phyloP scores from a whole-genome alignment of 805 yeast species.

The Saturnispora sanitii region DNA sequence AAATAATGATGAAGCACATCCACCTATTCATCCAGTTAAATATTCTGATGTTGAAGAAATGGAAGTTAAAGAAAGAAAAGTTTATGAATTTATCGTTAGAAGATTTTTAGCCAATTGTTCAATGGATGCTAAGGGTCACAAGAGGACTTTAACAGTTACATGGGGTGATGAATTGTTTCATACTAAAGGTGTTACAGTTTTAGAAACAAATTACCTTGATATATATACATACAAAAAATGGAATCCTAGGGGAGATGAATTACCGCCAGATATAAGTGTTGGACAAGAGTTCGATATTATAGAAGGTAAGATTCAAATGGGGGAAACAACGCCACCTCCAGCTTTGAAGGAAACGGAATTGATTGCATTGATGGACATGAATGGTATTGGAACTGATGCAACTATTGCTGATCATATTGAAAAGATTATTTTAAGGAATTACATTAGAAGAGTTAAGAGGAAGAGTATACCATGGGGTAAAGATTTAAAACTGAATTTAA shows the following conservation, averaged over 20 bases:
- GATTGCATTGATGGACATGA: slow-evolving; percentile 88
- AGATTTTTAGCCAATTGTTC: slow-evolving; percentile 90
- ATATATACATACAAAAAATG: slow-evolving; percentile 72
- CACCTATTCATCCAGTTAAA: slow-evolving; percentile 81
- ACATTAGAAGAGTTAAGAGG: slow-evolving; percentile 37
- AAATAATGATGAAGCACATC: slow-evolving; percentile 93
- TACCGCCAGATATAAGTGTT: slow-evolving; percentile 52
- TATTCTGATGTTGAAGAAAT: slow-evolving; percentile 19
- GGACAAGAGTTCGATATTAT: slow-evolving; percentile 50
- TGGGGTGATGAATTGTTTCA: slow-evolving; percentile 77
- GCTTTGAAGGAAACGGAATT: slow-evolving; percentile 88
- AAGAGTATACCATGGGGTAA: slow-evolving; percentile 6
- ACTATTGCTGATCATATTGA: slow-evolving; percentile 97
- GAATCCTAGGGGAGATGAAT: slow-evolving; percentile 51
- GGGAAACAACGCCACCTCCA: slow-evolving; percentile 72
- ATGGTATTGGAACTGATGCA: slow-evolving; percentile 98
- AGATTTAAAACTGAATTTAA: not conserved
- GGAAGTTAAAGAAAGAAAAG: slow-evolving; percentile 46
- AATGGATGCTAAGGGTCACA: slow-evolving; percentile 74
- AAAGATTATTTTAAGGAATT: slow-evolving; percentile 59
- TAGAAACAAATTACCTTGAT: slow-evolving; percentile 68
- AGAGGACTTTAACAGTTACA: slow-evolving; percentile 47
- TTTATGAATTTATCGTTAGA: slow-evolving; percentile 79
- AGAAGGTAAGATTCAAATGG: slow-evolving; percentile 53
- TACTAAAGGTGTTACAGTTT: slow-evolving; percentile 65